Evolutionary conservation across 192 early-diverging fungal genomes (phyloP).

Genomic region (Allomyces macrogynus): DNA sequence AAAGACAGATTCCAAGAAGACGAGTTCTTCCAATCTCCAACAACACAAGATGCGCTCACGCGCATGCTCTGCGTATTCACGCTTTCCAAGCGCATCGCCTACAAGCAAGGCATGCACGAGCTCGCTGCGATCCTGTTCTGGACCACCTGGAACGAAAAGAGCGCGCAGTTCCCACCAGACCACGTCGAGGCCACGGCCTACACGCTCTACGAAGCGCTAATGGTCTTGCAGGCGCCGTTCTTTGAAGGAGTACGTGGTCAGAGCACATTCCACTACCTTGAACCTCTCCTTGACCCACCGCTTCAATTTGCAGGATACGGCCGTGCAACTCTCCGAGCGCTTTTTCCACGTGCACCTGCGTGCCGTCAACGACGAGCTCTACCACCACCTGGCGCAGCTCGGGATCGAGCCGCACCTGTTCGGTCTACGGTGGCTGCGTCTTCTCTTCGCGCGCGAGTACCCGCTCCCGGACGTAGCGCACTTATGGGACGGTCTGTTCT

Average conservation of each 20-base stretch:
- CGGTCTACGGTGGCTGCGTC: background rate
- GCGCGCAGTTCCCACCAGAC: too few relatives aligned
- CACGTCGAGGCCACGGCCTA: too few relatives aligned
- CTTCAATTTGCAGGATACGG: background rate
- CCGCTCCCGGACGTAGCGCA: background rate
- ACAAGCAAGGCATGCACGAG: background rate
- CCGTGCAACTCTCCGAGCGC: background rate
- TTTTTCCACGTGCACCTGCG: slow-evolving; percentile 1
- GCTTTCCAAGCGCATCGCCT: background rate
- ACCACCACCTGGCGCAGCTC: background rate
- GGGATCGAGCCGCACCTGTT: background rate
- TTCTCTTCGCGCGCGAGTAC: background rate
- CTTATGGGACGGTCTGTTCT: background rate
- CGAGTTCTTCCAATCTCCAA: background rate
- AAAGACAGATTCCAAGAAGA: background rate
- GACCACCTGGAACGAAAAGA: background rate
- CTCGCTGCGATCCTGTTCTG: background rate
- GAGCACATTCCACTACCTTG: too few relatives aligned
- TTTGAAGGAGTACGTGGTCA: too few relatives aligned
- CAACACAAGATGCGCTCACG: background rate
- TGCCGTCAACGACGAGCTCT: background rate
- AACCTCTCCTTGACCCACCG: too few relatives aligned
- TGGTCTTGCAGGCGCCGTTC: too few relatives aligned
- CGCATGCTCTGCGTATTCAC: background rate
- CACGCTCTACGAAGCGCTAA: too few relatives aligned